Percentiles rank a stretch among this genome's conserved stretches.
These are phyloP conservation scores for Neonectria punicea DNA, from an alignment of 2,329 filamentous ascomycete genomes.

Conservation along the genomic window DNA sequence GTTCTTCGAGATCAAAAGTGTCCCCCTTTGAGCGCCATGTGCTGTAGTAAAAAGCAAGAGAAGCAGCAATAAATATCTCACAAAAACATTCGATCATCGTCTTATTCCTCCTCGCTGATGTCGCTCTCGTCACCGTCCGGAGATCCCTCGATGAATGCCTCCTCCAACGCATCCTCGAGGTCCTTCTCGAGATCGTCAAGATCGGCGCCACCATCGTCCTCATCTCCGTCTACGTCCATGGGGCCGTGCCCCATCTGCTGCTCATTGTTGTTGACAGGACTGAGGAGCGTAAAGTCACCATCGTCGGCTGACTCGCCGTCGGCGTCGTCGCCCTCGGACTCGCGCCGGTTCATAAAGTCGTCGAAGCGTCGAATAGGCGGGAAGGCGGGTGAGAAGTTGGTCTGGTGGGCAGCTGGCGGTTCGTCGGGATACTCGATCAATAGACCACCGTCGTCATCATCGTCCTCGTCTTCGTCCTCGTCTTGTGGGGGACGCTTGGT, in stretches of 20 bases:
- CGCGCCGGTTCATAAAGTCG: conserved; percentile 61
- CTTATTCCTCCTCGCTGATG: conserved; percentile 73
- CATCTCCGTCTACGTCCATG: conserved; percentile 46
- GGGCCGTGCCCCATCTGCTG: conserved; percentile 41
- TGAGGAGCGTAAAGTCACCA: conserved; percentile 63
- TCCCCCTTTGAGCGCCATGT: conserved; percentile 15
- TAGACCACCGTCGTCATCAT: conserved; percentile 67
- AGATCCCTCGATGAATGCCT: conserved; percentile 57
- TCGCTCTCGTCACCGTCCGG: conserved; percentile 69
- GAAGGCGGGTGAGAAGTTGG: conserved; percentile 62
- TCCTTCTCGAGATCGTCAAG: conserved; percentile 60
- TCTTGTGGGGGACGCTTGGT: conserved; percentile 50
- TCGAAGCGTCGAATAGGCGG: conserved; percentile 61
- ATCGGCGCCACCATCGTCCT: conserved; percentile 46
- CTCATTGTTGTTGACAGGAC: conserved; percentile 58
- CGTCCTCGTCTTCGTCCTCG: conserved; percentile 64
- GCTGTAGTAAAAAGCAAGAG: neutral
- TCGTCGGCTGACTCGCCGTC: conserved; percentile 60
- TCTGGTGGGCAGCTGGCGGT: conserved; percentile 48
- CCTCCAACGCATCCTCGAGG: conserved; percentile 60
- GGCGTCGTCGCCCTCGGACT: conserved; percentile 58
- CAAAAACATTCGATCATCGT: neutral
- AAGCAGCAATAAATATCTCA: conserved; percentile 3
- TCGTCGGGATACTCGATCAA: conserved; percentile 70
- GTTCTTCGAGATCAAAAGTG: conserved; percentile 10